A percentile compares a stretch with the other conserved stretches of the same genome.
Conservation (phyloP, 169 alveolate species). For the Plasmodium inui region DNA sequence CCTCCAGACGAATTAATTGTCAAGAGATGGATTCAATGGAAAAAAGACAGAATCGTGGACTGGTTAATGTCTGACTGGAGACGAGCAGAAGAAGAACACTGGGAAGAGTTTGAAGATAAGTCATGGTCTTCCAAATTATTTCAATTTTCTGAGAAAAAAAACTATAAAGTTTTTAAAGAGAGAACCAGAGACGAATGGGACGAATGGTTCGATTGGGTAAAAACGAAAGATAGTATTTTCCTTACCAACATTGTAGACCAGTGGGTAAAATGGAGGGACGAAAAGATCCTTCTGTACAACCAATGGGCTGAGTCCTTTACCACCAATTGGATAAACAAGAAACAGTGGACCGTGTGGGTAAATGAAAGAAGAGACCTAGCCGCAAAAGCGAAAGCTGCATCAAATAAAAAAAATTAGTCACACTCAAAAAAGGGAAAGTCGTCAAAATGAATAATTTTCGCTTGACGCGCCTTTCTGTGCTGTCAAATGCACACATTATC, state of each 20-base stretch:
- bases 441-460: neutral
- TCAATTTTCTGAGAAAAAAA: neutral
- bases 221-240: neutral
- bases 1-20: neutral
- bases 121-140: neutral
- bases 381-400: neutral
- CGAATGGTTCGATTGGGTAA: neutral
- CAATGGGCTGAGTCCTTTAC: neutral
- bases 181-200: constrained; percentile 2
- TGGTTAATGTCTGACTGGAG: constrained; percentile 25
- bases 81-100: constrained; percentile 8
- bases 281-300: neutral
- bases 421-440: neutral
- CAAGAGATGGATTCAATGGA: constrained; percentile 14
- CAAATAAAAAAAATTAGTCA: too few relatives aligned
- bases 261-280: constrained; percentile 12
- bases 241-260: neutral
- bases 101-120: neutral
- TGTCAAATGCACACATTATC: neutral
- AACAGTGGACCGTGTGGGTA: constrained; percentile 13
- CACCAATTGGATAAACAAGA: constrained; percentile 14
- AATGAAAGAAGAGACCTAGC: neutral
- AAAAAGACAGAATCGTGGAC: constrained; percentile 1
- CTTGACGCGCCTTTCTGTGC: neutral
- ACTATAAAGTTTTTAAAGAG: neutral